A percentile compares a stretch with the other conserved stretches of the same genome.
Evolutionary conservation across 192 early-diverging fungal genomes (phyloP).

Genomic region (Backusella liffmaniae): DNA sequence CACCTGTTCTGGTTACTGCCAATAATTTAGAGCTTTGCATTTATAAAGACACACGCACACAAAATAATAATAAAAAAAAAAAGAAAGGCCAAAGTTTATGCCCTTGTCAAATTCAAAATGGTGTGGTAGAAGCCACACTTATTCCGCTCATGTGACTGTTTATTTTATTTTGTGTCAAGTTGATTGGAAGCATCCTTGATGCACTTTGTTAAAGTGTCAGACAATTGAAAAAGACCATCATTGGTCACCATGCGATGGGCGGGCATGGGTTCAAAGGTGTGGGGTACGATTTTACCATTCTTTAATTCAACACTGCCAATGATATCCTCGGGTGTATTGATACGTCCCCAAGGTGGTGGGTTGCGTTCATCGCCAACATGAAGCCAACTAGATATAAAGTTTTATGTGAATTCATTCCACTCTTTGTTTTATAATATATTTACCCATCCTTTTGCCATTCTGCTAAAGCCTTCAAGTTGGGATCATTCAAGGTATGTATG

Average conservation of each 20-base stretch:
- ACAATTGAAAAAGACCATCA: constrained; percentile 53
- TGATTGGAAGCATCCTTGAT: constrained; percentile 24
- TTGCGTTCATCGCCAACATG: constrained; percentile 41
- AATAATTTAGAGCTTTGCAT: constrained; percentile 3
- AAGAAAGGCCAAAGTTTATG: not conserved
- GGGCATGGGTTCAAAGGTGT: constrained; percentile 57
- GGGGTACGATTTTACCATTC: constrained; percentile 44
- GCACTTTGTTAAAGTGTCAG: constrained; percentile 42
- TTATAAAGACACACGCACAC: not conserved
- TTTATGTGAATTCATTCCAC: no score
- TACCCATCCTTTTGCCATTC: constrained; percentile 43
- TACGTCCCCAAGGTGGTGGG: constrained; percentile 44
- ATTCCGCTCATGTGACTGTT: not conserved
- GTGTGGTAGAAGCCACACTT: not conserved
- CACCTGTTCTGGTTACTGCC: not conserved
- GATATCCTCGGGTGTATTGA: constrained; percentile 60
- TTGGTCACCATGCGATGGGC: constrained; percentile 53
- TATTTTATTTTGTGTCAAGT: not conserved
- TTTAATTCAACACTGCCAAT: constrained; percentile 56
- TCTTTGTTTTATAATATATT: not conserved
- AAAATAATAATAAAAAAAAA: not conserved
- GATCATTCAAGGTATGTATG: constrained; percentile 32
- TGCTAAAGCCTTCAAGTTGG: constrained; percentile 33
- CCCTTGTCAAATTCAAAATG: constrained; percentile 7
- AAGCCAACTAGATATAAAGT: constrained; percentile 24